Evolutionary conservation across 1,284 basidiomycete genomes (phyloP).

Genomic region (Fomitopsis pinicola): DNA sequence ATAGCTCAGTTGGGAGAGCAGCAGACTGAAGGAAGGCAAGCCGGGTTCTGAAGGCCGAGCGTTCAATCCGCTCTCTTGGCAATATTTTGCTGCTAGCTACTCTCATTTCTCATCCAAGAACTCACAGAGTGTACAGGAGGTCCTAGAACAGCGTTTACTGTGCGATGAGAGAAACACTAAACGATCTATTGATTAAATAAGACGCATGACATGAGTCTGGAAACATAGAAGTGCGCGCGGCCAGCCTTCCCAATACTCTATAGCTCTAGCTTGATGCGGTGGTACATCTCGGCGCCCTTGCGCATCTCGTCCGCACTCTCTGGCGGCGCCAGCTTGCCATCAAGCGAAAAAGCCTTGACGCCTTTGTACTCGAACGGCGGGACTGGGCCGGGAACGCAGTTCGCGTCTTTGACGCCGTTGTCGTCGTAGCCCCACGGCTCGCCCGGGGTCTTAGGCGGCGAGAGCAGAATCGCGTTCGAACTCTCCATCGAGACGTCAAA

Average conservation of each 20-base stretch:
- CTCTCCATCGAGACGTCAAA: slow-evolving; percentile 55
- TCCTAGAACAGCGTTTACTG: no score
- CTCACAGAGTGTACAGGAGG: no score
- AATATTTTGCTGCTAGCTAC: no score
- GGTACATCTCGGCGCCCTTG: slow-evolving; percentile 38
- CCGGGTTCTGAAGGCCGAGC: no score
- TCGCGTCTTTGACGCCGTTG: slow-evolving; percentile 44
- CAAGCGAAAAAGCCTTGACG: slow-evolving; percentile 30
- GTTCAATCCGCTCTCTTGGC: no score
- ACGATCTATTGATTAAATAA: no score
- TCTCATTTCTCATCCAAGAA: no score
- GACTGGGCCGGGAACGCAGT: slow-evolving; percentile 41
- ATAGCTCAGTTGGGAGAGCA: no score
- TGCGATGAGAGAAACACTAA: no score
- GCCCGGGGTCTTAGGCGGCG: slow-evolving; percentile 34
- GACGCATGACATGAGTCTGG: no score
- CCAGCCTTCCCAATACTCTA: background rate
- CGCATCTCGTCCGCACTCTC: slow-evolving; percentile 37
- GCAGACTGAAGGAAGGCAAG: no score
- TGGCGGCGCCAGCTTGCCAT: slow-evolving; percentile 30
- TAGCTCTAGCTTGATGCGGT: slow-evolving; percentile 30
- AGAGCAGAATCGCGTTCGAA: slow-evolving; percentile 49
- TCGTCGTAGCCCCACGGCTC: slow-evolving; percentile 44
- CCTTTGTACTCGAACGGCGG: slow-evolving; percentile 41
- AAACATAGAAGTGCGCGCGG: no score